phyloP scores from a whole-genome alignment of 2,329 filamentous ascomycete genomes.

The Torrubiellomyces zombiae region DNA sequence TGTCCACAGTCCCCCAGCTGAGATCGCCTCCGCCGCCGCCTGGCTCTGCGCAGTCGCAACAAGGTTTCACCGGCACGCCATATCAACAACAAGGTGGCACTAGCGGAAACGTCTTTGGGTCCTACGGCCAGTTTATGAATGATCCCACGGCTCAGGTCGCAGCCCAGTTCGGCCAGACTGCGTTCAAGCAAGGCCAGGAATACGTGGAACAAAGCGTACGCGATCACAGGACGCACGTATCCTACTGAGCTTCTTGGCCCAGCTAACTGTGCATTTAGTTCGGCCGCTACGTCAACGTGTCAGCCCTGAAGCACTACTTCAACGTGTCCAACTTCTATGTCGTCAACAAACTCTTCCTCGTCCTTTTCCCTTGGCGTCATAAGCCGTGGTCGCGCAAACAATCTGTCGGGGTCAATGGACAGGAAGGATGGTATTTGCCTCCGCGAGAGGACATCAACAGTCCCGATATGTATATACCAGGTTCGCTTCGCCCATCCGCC shows the following conservation, averaged over 20 bases:
- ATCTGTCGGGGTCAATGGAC: slow-evolving; percentile 49
- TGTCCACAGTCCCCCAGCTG: slow-evolving; percentile 92
- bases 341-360: slow-evolving; percentile 77
- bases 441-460: slow-evolving; percentile 93
- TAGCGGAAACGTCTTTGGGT: slow-evolving; percentile 41
- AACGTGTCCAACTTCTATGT: slow-evolving; percentile 98
- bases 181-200: slow-evolving; percentile 80
- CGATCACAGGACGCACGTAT: slow-evolving; percentile 4
- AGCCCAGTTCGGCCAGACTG: slow-evolving; percentile 82
- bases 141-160: slow-evolving; percentile 92
- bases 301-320: slow-evolving; percentile 95
- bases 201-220: slow-evolving; percentile 89
- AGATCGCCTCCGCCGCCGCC: slow-evolving; percentile 79
- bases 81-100: slow-evolving; percentile 49
- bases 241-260: not conserved
- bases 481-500: slow-evolving; percentile 19
- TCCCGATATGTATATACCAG: slow-evolving; percentile 96
- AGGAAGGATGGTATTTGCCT: slow-evolving; percentile 67
- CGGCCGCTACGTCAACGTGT: slow-evolving; percentile 71
- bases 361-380: slow-evolving; percentile 95
- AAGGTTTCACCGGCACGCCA: slow-evolving; percentile 45
- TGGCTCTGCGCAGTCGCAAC: slow-evolving; percentile 49
- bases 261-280: slow-evolving; percentile 20
- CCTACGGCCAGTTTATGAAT: slow-evolving; percentile 86
- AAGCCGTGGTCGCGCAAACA: slow-evolving; percentile 94